Base-by-base conservation (phyloP, 2,329 filamentous ascomycete genomes). In the Lecanicillium sp. region DNA sequence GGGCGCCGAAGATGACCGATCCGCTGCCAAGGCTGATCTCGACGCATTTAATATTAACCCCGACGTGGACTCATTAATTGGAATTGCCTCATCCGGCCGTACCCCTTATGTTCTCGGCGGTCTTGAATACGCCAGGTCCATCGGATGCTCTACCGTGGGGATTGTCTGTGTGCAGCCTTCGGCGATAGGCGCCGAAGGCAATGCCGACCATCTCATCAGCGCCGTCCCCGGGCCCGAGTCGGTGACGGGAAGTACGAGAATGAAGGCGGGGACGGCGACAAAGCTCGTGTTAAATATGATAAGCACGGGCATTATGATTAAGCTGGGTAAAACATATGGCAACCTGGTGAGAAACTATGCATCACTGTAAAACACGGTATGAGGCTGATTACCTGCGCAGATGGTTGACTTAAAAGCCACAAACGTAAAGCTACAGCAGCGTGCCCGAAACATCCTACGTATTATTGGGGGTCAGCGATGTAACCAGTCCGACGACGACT, bases 241-340 rank as follows among this genome's bases (percentile, higher is more conserved):
- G 4, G 60, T 71, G 3, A 69, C 68, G n/a, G 69, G 69, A 2
- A 73, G 69, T 52, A 73, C 70, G 1, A 58, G 70, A 24, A 59
- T 72, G 49, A 72, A 72, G 52, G 68, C 69, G 2, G 70, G 70
- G 14, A 72, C 67, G 0, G 68, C 66, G 1, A 71, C 70, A 0
- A 73, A 73, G 52, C 51, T 71, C 49, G 66, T 69, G 6, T 20
- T 51, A 19, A 51, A 72, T 48, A 71, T 71, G 67, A 53, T 71
- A 2, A 70, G 67, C 36, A 70, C 68, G 1, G 67, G 69, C 1
- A 58, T 63, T 8, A 69, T 70, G 64, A 64, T 71, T 27, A 60
- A 57, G 24, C 56, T 59, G 9, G 68, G 68, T 5, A 71, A 70
- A 52, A 70, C 67, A 0, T 70, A 65, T 47, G 66, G 65, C 9